A percentile compares a stretch with the other conserved stretches of the same genome.
Evolutionary conservation across 2,329 filamentous ascomycete species (phyloP).

Genomic region (Sporothrix brasiliensis): DNA sequence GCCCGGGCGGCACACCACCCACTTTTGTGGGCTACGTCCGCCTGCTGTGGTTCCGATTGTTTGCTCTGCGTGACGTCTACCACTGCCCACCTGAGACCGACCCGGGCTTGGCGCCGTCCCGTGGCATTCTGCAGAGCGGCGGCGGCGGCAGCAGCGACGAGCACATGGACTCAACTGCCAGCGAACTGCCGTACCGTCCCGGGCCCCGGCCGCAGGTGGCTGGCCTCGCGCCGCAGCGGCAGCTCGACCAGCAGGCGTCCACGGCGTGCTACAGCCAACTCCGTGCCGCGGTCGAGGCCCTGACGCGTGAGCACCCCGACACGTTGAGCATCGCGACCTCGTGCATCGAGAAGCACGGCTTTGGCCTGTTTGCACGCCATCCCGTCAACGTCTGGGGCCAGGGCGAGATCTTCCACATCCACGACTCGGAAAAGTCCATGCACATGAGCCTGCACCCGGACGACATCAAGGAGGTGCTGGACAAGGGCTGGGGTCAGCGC

Average conservation of each 20-base stretch:
- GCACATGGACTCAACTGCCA: no score
- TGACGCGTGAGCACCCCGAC: slow-evolving; percentile 50
- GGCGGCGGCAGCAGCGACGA: slow-evolving; percentile 27
- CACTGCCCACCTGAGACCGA: slow-evolving; percentile 56
- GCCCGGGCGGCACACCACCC: slow-evolving; percentile 77
- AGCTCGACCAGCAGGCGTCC: slow-evolving; percentile 68
- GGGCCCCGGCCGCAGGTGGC: slow-evolving; percentile 68
- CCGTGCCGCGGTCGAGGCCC: slow-evolving; percentile 54
- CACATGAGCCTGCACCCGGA: slow-evolving; percentile 80
- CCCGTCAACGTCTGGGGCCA: slow-evolving; percentile 71
- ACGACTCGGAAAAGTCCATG: slow-evolving; percentile 74
- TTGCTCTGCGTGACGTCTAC: slow-evolving; percentile 72
- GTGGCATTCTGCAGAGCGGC: slow-evolving; percentile 57
- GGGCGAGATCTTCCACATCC: slow-evolving; percentile 82
- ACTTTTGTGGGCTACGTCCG: slow-evolving; percentile 73
- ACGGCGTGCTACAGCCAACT: slow-evolving; percentile 59
- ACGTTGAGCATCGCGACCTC: slow-evolving; percentile 65
- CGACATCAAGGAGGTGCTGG: slow-evolving; percentile 71
- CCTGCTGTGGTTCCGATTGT: slow-evolving; percentile 73
- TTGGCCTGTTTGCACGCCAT: slow-evolving; percentile 70
- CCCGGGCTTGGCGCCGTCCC: slow-evolving; percentile 53
- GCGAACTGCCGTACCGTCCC: slow-evolving; percentile 60
- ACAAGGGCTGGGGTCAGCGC: slow-evolving; percentile 77
- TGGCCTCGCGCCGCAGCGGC: slow-evolving; percentile 81
- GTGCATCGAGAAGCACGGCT: slow-evolving; percentile 80